These are phyloP conservation scores for Syzygium syzygioides DNA, from an alignment of 441 rosid genomes.

Conservation along the genomic window DNA sequence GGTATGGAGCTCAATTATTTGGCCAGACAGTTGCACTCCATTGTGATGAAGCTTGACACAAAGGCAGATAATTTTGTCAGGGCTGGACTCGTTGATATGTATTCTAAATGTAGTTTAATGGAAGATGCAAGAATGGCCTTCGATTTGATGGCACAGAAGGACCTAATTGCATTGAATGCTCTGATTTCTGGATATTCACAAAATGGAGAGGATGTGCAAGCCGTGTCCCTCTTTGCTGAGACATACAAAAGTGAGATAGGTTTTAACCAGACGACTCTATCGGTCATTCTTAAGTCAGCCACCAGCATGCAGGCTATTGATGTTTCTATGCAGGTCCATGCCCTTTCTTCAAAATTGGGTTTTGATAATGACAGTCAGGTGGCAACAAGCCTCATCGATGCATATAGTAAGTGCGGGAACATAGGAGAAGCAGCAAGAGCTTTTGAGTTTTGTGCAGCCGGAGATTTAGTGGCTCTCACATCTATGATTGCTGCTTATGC, in stretches of 20 bases:
- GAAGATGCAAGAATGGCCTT: constrained; percentile 41
- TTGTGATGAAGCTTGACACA: constrained; percentile 39
- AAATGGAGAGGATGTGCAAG: constrained; percentile 44
- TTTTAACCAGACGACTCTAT: constrained; percentile 55
- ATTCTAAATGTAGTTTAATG: constrained; percentile 37
- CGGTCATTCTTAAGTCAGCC: constrained; percentile 51
- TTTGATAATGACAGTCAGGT: constrained; percentile 35
- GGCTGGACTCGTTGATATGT: constrained; percentile 62
- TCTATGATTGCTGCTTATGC: constrained; percentile 57
- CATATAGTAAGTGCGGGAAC: constrained; percentile 50
- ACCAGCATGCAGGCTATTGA: constrained; percentile 32
- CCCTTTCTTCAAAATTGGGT: constrained; percentile 44
- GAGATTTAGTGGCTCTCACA: constrained; percentile 49
- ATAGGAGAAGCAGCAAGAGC: constrained; percentile 36
- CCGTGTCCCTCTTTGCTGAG: constrained; percentile 37
- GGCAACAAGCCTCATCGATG: constrained; percentile 54
- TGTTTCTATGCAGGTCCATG: constrained; percentile 43
- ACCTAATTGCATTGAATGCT: constrained; percentile 58
- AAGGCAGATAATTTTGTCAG: constrained; percentile 43
- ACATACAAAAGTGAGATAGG: constrained; percentile 38
- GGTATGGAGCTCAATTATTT: constrained; percentile 28
- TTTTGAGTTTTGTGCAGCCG: constrained; percentile 27
- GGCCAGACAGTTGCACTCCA: constrained; percentile 48
- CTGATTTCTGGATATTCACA: constrained; percentile 50
- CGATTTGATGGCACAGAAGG: constrained; percentile 38